Evolutionary conservation across 345 rosid species (phyloP), one percentile per base, ranked within the genome.

Genomic region (Noccaea caerulescens): DNA sequence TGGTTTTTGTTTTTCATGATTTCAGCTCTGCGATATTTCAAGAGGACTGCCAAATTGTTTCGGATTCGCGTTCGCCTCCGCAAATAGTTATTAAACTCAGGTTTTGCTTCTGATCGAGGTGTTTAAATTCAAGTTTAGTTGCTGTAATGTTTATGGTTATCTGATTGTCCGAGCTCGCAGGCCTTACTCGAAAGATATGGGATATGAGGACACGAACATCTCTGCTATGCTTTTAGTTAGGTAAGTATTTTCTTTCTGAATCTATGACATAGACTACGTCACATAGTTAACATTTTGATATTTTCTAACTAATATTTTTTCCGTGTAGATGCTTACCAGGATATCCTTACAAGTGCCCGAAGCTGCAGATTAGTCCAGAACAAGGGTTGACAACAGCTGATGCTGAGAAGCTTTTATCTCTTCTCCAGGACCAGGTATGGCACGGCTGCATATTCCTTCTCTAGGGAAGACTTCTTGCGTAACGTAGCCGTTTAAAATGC

Each of bases 161-260:
- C 45, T 68, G 49, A 38, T 71, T 68, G 58, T 52, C 60, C 5
- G 5, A 38, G 16, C 34, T 37, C 47, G 72, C 85, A 91, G 98
- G 87, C 97, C 98, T 75, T 84, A 91, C 82, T 87, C 92, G 3
- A 93, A 89, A 78, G 94, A 89, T 76, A 91, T 82, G 97, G 96
- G 94, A 54, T 83, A 76, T 65, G 98, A 89, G 76, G 97, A 91
- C 76, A 80, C 78, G 32, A 87, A 93, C 73, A 82, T 93, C 32
- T 93, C 96, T 63, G 97, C 96, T 54, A 80, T 76, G 69, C 96
- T 93, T 66, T 46, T 79, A 58, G 96, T 91, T 70, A 89, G 91
- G 98, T 86, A 58, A 53, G 80, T 77, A 18, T 49, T 34, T 72
- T 43, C 49, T 44, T 5, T 44, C 52, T 60, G 30, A 54, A 59